A percentile compares a stretch with the other conserved stretches of the same genome.
phyloP scores from a whole-genome alignment of 306 rosid species.

The Sophora flavescens region DNA sequence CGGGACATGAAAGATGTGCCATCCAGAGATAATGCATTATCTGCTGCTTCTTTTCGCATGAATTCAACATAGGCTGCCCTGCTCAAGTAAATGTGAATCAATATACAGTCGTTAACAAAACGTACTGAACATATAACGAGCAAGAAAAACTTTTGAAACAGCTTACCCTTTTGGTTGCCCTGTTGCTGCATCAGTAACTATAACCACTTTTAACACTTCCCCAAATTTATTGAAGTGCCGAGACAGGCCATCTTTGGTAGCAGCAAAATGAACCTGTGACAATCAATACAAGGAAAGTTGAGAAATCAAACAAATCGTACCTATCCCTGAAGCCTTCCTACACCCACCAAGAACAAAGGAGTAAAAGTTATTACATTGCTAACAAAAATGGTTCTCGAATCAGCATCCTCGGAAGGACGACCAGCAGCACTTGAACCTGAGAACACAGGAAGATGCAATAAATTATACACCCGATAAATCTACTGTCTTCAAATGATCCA shows the following conservation, averaged over 20 bases:
- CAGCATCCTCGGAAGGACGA: conserved; percentile 82
- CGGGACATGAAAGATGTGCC: conserved; percentile 95
- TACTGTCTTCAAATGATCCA: conserved; percentile 1
- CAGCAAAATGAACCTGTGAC: conserved; percentile 91
- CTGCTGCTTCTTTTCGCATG: conserved; percentile 90
- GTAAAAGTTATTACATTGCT: conserved; percentile 75
- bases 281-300: conserved; percentile 19
- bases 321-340: conserved; percentile 6
- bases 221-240: conserved; percentile 89
- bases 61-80: conserved; percentile 95
- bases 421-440: conserved; percentile 66
- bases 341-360: conserved; percentile 38
- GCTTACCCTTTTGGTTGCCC: conserved; percentile 92
- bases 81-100: conserved; percentile 53
- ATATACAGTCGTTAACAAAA: conserved; percentile 21
- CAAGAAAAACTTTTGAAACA: conserved; percentile 39
- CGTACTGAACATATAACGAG: conserved; percentile 17
- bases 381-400: conserved; percentile 87
- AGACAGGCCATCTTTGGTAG: conserved; percentile 89
- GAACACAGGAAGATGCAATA: conserved; percentile 22
- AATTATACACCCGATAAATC: conserved; percentile 27
- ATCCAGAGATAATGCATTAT: conserved; percentile 87
- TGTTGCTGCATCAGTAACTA: conserved; percentile 78
- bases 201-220: conserved; percentile 80
- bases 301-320: conserved; percentile 44